Conservation (phyloP, 345 rosid species). For the Turnera subulata region DNA sequence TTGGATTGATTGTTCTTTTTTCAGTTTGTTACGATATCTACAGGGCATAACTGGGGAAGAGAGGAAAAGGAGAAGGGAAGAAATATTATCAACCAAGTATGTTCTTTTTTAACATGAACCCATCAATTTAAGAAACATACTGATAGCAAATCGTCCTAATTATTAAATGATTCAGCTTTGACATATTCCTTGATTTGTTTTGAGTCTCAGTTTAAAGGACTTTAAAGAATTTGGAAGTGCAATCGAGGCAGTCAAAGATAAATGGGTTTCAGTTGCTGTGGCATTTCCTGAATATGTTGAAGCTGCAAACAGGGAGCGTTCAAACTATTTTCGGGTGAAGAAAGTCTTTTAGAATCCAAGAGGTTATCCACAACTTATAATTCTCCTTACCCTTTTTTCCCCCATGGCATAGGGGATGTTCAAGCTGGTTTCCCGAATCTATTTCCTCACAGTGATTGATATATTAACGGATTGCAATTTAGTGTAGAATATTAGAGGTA, state of each 20-base stretch:
- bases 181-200: background rate
- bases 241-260: conserved; percentile 57
- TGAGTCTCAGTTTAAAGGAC: conserved; percentile 61
- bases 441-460: background rate
- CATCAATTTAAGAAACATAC: background rate
- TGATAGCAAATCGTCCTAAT: background rate
- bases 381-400: background rate
- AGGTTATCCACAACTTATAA: background rate
- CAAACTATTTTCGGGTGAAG: conserved; percentile 59
- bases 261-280: conserved; percentile 75
- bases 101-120: no score
- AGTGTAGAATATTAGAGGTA: no score
- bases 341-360: conserved; percentile 45
- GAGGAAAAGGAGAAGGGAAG: conserved; percentile 74
- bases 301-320: conserved; percentile 58
- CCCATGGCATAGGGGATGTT: background rate
- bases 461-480: background rate
- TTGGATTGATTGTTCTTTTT: background rate
- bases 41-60: conserved; percentile 85
- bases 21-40: conserved; percentile 41
- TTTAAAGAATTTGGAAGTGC: conserved; percentile 73
- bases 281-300: conserved; percentile 74
- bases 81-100: conserved; percentile 89
- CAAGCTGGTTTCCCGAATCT: background rate
- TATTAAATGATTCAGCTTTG: background rate